Base-by-base conservation (phyloP, 306 rosid genomes). In the Adenanthera pavonina region DNA sequence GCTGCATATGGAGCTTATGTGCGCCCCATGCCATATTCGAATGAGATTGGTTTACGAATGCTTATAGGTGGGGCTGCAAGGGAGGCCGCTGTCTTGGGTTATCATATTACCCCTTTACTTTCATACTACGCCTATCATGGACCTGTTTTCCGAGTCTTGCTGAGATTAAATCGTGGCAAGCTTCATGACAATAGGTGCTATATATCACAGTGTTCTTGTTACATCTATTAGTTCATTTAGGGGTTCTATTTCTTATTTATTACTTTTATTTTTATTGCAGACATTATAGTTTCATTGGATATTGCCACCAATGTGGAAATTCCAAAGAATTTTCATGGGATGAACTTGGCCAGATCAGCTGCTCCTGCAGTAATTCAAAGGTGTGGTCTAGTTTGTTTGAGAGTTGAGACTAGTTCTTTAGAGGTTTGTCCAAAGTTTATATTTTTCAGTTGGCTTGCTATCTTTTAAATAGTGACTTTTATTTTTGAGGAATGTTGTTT, bases 1-100 rank as follows among this genome's bases (percentile, higher is more conserved):
- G 97, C 96, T 80, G 95, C 99, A 82, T 93, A 95, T 85, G 98
- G 97, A 88, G 98, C 98, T 67, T 95, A 87, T 79, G 88, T 95
- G 67, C 94, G 89, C 51, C 92, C 97, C 46, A 54, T 92, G 97
- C 98, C 99, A 9, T 95, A 86, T 89, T 87, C 93, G 6, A 95
- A 95, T 78, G 98, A 95, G 92, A 19, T 92, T 65, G 99, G 99
- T 74, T 78, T 95, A 85, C 86, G 98, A 49, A 95, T 95, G 99
- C 97, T 93, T 86, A 93, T 95, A 69, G 99, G 97, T n/a, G 99
- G 99, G 64, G 96, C 86, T 78, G 92, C 78, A 14, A 79, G 97
- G 86, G 98, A 92, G 83, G 99, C 99, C 78, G 88, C 96, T 34
- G 87, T 90, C 20, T 64, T 93, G 89, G 98, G 99, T 71, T 88